These are phyloP conservation scores for Malbranchea cinnamomea DNA, from an alignment of 2,329 filamentous ascomycete species.

Conservation along the genomic window DNA sequence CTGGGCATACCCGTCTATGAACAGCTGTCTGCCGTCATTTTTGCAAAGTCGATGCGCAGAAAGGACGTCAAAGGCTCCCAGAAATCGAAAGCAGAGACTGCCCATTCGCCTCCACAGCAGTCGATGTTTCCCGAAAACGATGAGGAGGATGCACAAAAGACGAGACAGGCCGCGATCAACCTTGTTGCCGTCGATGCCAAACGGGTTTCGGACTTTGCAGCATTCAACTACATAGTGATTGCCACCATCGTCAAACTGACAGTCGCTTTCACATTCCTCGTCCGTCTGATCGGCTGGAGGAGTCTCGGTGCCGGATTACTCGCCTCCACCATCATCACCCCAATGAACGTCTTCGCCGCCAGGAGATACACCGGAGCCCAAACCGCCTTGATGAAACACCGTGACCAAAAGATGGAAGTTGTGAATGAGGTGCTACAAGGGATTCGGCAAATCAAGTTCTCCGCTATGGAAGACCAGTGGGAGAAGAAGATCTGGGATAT, in stretches of 20 bases:
- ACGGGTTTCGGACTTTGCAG: conserved; percentile 53
- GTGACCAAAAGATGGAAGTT: conserved; percentile 60
- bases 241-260: conserved; percentile 47
- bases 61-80: conserved; percentile 56
- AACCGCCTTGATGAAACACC: conserved; percentile 56
- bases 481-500: conserved; percentile 51
- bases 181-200: conserved; percentile 62
- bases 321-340: conserved; percentile 49
- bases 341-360: conserved; percentile 53
- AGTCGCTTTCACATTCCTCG: conserved; percentile 51
- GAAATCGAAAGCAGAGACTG: conserved; percentile 22
- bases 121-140: conserved; percentile 19
- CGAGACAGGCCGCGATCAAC: conserved; percentile 59
- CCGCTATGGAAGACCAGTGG: conserved; percentile 61
- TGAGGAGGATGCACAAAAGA: conserved; percentile 38
- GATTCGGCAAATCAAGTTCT: conserved; percentile 75
- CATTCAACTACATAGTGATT: conserved; percentile 50
- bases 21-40: conserved; percentile 57
- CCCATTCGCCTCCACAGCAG: conserved; percentile 17
- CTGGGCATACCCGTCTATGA: conserved; percentile 52
- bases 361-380: conserved; percentile 51
- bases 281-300: conserved; percentile 57
- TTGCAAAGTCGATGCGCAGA: conserved; percentile 59
- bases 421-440: conserved; percentile 64
- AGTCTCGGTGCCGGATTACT: conserved; percentile 50